phyloP scores from a whole-genome alignment of 768 basidiomycete genomes.

The Xanthoconium purpureum region DNA sequence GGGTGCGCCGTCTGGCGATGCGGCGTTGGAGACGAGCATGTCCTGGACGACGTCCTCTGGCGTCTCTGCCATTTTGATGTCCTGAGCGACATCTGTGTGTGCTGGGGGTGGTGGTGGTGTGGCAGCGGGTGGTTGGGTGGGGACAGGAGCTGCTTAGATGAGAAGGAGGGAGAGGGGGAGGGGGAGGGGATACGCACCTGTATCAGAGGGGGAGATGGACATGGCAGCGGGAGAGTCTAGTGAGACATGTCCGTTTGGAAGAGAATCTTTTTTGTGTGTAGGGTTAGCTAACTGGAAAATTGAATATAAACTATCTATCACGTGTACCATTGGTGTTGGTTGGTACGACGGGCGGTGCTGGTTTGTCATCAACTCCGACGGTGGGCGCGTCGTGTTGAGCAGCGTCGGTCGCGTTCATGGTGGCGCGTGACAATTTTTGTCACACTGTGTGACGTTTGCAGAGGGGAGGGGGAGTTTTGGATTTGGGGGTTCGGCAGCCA shows the following conservation, averaged over 20 bases:
- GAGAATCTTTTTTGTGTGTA: conserved; percentile 31
- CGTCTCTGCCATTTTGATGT: conserved; percentile 53
- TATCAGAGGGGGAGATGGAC: conserved; percentile 48
- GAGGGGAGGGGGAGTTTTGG: conserved; percentile 51
- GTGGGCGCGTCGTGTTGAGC: conserved; percentile 30
- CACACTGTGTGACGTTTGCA: conserved; percentile 55
- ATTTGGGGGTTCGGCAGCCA: conserved; percentile 61
- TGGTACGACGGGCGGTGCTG: conserved; percentile 13
- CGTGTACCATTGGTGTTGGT: conserved; percentile 39
- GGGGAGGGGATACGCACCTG: conserved; percentile 41
- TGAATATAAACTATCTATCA: conserved; percentile 33
- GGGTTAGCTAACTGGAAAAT: conserved; percentile 37
- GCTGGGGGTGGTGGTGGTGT: conserved; percentile 47
- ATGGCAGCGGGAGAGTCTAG: conserved; percentile 37
- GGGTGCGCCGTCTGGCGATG: conserved; percentile 14
- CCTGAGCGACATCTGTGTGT: conserved; percentile 44
- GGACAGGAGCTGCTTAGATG: conserved; percentile 40
- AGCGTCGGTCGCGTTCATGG: conserved; percentile 55
- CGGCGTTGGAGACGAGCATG: conserved; percentile 7
- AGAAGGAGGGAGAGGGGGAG: conserved; percentile 24
- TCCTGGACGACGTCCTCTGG: conserved; percentile 19
- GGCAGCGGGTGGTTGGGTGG: conserved; percentile 43
- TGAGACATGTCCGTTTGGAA: conserved; percentile 63
- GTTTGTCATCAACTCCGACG: conserved; percentile 31
- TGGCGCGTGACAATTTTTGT: conserved; percentile 63